These are phyloP conservation scores for Fusarium continuum DNA, from an alignment of 2,329 filamentous ascomycete genomes.

Conservation along the genomic window DNA sequence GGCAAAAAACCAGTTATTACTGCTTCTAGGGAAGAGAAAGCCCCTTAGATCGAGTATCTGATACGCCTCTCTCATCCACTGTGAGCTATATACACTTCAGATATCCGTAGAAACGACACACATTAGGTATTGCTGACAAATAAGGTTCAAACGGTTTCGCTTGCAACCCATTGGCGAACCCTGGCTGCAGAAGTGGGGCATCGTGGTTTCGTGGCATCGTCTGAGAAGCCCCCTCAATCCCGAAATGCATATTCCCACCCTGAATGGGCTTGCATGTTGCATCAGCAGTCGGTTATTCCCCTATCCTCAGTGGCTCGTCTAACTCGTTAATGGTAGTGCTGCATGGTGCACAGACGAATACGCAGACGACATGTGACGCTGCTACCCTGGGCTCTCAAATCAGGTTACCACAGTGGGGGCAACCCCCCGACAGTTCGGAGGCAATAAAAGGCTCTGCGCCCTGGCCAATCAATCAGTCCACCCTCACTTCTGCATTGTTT, in stretches of 20 bases:
- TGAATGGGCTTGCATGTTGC: constrained; percentile 1
- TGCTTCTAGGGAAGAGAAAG: no score
- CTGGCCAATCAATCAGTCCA: neutral
- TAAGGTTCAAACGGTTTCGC: no score
- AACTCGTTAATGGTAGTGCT: neutral
- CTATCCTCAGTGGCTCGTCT: neutral
- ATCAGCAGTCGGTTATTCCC: neutral
- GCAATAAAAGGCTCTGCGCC: constrained; percentile 1
- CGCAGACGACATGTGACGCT: neutral
- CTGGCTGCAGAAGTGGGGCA: neutral
- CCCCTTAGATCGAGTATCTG: no score
- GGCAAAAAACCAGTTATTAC: no score
- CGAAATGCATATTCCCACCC: neutral
- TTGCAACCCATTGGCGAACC: no score
- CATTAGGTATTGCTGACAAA: no score
- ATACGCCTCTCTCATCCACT: no score
- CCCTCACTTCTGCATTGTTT: neutral
- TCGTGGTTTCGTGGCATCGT: constrained; percentile 2
- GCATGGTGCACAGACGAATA: neutral
- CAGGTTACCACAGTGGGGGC: neutral
- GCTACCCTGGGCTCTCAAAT: neutral
- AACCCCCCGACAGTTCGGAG: neutral
- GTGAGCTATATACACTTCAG: no score
- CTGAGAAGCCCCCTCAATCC: neutral
- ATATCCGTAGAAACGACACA: no score